phyloP scores from a whole-genome alignment of 768 basidiomycete species.

The Tulasnella sp. region DNA sequence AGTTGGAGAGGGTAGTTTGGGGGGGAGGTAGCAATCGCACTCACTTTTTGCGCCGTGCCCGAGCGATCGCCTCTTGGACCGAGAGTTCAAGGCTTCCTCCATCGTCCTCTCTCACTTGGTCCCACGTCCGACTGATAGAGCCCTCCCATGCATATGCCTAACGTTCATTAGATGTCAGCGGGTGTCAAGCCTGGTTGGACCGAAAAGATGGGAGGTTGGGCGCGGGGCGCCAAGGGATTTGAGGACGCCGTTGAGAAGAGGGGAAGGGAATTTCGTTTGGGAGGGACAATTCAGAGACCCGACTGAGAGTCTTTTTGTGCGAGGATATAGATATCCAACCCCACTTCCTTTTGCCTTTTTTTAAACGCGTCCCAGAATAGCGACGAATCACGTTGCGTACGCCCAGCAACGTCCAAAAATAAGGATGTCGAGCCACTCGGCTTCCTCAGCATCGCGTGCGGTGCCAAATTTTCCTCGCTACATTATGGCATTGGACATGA shows the following conservation, averaged over 20 bases:
- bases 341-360: not conserved
- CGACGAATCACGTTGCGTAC: not conserved
- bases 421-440: not conserved
- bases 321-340: not conserved
- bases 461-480: no score
- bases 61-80: constrained; percentile 83
- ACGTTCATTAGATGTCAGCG: not conserved
- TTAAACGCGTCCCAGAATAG: not conserved
- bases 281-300: not conserved
- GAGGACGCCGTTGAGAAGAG: not conserved
- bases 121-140: constrained; percentile 91
- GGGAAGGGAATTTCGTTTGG: not conserved
- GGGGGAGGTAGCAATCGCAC: not conserved
- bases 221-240: not conserved
- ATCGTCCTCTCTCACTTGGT: constrained; percentile 95
- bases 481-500: no score
- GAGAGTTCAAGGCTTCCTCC: constrained; percentile 84
- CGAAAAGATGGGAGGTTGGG: not conserved
- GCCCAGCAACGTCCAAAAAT: not conserved
- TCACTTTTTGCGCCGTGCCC: constrained; percentile 78
- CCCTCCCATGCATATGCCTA: constrained; percentile 87
- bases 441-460: no score
- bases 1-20: not conserved
- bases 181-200: not conserved
- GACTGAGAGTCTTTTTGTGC: not conserved